Evolutionary conservation across 805 yeast species (phyloP), one percentile per base, ranked within the genome.

Genomic region (Komagataella phaffii): DNA sequence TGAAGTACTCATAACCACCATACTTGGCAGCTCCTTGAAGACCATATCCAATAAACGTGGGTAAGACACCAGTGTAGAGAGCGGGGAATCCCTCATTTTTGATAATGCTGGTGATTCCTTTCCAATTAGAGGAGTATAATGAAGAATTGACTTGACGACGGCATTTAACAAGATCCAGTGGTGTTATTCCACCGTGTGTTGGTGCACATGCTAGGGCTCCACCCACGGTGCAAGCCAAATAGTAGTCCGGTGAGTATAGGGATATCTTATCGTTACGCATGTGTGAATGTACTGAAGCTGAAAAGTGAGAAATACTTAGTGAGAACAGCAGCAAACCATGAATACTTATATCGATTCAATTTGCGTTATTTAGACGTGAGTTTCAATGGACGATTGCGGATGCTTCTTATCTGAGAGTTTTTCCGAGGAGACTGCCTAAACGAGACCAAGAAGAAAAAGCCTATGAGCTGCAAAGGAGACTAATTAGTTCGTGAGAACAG

Each of bases 1-100:
- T 91, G 78, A 91, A 91, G 60, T 73, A 76, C 69, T 91, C 98
- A 70, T 93, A 91, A 65, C 89, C 82, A 30, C 99, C 99, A 69
- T 91, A 91, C 69, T 91, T 91, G 61, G 96, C 96, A 49, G 96
- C 96, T 61, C 99, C 98, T 71, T 91, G 99, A 61, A 90, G 72
- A 6, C 96, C 85, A 70, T 93, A 91, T 21, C 98, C 98, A 54
- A 90, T 74, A 55, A 85, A 79, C 3, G 98, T 93, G 49, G 98
- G 96, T 45, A 96, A 93, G 57, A 88, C 64, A 61, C 98, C 98
- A 7, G 95, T 85, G 69, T 79, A 87, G 51, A 91, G 71, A 45
- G 88, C 89, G 49, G 79, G 78, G 47, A 75, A 53, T 6, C 99
- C 98, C 65, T 83, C 85, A 17, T 80, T 76, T 56, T 76, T 77